phyloP scores from a whole-genome alignment of 2,329 filamentous ascomycete species.

The Pestalotiopsis sp. region DNA sequence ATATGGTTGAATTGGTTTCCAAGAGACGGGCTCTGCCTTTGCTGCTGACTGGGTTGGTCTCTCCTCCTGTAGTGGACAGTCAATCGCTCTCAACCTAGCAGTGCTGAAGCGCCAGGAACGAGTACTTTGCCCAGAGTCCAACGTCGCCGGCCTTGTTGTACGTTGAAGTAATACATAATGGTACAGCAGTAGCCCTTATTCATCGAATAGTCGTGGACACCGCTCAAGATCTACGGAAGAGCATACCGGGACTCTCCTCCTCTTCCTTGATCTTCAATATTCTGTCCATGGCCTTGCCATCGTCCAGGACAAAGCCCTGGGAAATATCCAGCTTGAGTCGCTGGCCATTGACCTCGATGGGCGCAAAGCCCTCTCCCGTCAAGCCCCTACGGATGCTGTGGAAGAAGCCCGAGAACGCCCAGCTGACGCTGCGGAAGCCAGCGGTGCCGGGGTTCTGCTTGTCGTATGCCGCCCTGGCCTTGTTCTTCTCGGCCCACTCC shows the following conservation, averaged over 20 bases:
- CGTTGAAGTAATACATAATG: neutral
- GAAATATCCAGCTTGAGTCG: slow-evolving; percentile 59
- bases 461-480: slow-evolving; percentile 49
- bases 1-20: too few species aligned
- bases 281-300: slow-evolving; percentile 58
- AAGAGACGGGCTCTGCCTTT: too few species aligned
- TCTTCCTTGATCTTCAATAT: slow-evolving; percentile 41
- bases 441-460: slow-evolving; percentile 56
- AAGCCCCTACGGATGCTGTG: slow-evolving; percentile 49
- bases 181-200: neutral
- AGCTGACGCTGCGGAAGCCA: slow-evolving; percentile 53
- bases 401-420: slow-evolving; percentile 42
- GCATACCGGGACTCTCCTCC: slow-evolving; percentile 5
- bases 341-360: slow-evolving; percentile 46
- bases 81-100: too few species aligned
- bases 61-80: too few species aligned
- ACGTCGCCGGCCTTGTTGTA: neutral
- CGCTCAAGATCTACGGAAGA: neutral
- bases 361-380: slow-evolving; percentile 57
- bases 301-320: slow-evolving; percentile 58
- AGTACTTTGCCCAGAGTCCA: neutral
- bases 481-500: slow-evolving; percentile 36
- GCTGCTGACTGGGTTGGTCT: too few species aligned
- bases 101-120: too few species aligned
- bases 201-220: neutral